Percentiles rank a stretch among this genome's conserved stretches.
Evolutionary conservation across 2,329 filamentous ascomycete genomes (phyloP).

Genomic region (Amylocarpus encephaloides): DNA sequence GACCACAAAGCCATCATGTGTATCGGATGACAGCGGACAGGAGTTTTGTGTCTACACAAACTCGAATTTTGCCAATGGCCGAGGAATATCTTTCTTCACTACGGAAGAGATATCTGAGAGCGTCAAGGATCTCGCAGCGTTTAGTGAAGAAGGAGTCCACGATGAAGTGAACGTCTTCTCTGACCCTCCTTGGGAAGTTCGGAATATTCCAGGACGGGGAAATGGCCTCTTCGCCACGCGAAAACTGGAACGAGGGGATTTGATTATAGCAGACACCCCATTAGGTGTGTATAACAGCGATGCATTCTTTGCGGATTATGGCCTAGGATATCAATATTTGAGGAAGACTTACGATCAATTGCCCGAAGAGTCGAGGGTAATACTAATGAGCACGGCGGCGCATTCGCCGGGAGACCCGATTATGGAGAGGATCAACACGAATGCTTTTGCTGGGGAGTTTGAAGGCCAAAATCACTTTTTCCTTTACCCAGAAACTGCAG

Average conservation of each 20-base stretch:
- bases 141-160: slow-evolving; percentile 12
- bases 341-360: slow-evolving; percentile 23
- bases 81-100: slow-evolving; percentile 28
- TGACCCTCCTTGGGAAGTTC: slow-evolving; percentile 23
- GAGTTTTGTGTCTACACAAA: slow-evolving; percentile 28
- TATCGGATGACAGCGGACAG: slow-evolving; percentile 11
- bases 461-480: slow-evolving; percentile 23
- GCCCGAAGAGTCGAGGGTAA: slow-evolving; percentile 15
- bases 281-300: slow-evolving; percentile 24
- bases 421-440: slow-evolving; percentile 29
- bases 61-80: slow-evolving; percentile 20
- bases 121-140: slow-evolving; percentile 19
- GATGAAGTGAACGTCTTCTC: slow-evolving; percentile 19
- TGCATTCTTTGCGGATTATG: slow-evolving; percentile 21
- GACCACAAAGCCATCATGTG: slow-evolving; percentile 21
- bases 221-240: slow-evolving; percentile 26
- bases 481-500: slow-evolving; percentile 27
- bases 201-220: slow-evolving; percentile 21
- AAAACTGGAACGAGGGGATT: slow-evolving; percentile 23
- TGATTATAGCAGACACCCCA: slow-evolving; percentile 22
- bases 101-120: slow-evolving; percentile 17
- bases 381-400: slow-evolving; percentile 19
- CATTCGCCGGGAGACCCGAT: slow-evolving; percentile 20
- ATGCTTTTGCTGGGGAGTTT: slow-evolving; percentile 26
- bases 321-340: slow-evolving; percentile 21